phyloP scores from a whole-genome alignment of 2,329 filamentous ascomycete species.

The Dactylellina haptotyla region DNA sequence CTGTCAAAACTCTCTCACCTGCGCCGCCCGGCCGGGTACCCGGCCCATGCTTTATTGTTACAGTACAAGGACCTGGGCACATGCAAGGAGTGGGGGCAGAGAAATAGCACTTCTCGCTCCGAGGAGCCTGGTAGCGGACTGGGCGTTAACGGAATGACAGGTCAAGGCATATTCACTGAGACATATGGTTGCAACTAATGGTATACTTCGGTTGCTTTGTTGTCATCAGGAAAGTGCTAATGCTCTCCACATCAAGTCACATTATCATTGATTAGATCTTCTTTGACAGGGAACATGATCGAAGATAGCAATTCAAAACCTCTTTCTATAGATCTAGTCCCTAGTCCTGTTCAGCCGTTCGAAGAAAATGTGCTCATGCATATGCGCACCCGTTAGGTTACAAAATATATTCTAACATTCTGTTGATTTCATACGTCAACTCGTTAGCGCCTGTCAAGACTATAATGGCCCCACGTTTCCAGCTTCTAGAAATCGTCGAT shows the following conservation, averaged over 20 bases:
- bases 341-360: neutral
- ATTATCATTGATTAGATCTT: conserved; percentile 50
- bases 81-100: neutral
- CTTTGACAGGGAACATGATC: neutral
- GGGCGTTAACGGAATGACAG: conserved; percentile 18
- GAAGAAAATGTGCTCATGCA: conserved; percentile 5
- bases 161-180: neutral
- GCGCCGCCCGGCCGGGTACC: neutral
- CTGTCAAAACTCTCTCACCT: conserved; percentile 28
- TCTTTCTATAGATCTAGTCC: no score
- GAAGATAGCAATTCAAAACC: neutral
- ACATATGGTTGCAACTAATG: neutral
- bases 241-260: conserved; percentile 18
- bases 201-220: conserved; percentile 15
- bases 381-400: conserved; percentile 11
- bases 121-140: conserved; percentile 33
- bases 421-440: neutral
- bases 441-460: conserved; percentile 2
- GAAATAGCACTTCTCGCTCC: conserved; percentile 29
- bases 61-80: conserved; percentile 1
- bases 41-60: neutral
- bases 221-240: conserved; percentile 42
- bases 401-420: neutral
- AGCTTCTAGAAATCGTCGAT: conserved; percentile 20
- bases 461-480: neutral